Base-by-base conservation (phyloP, 2,329 filamentous ascomycete species). In the Pyricularia pennisetigena region DNA sequence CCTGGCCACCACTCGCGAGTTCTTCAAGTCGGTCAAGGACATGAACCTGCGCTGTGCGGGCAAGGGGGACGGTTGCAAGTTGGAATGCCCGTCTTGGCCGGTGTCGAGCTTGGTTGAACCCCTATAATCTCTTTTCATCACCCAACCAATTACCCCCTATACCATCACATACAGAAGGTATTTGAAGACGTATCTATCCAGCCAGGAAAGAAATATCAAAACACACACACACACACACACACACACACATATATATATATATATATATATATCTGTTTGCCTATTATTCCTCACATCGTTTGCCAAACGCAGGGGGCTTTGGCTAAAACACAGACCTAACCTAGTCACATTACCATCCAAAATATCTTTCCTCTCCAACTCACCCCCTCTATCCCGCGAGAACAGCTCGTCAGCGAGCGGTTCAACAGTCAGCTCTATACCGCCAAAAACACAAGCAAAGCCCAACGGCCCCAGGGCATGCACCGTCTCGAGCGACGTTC, bases 401-500 rank as follows among this genome's bases (percentile, higher is more conserved):
- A 9, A 9, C 41, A 49, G 16, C 41, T 49, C 41, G 6, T 6
- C 41, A n/a, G 10, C 12, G 10, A 35, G 32, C 32, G 14, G 32
- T 12, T 14, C 32, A 2, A 12, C 1, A 35, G 32, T 12, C 32
- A 35, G 32, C 12, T 35, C 12, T 3, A 3, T 12, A 14, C 32
- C 12, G 32, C 41, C 8, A 4, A 16, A 49, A 28, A 14, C 23
- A 62, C 59, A 24, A 28, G 20, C 59, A 62, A 4, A 26, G 20
- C 23, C 59, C 23, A 29, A 24, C 9, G 28, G 14, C 5, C 73
- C 74, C 20, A 72, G n/a, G n/a, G n/a, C n/a, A n/a, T n/a, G n/a
- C n/a, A n/a, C n/a, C n/a, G n/a, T n/a, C n/a, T n/a, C n/a, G n/a
- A n/a, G n/a, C n/a, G n/a, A n/a, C n/a, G n/a, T n/a, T n/a, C n/a